Evolutionary conservation across 495 filamentous ascomycete species (phyloP).

Genomic region (Amorphotheca resinae): DNA sequence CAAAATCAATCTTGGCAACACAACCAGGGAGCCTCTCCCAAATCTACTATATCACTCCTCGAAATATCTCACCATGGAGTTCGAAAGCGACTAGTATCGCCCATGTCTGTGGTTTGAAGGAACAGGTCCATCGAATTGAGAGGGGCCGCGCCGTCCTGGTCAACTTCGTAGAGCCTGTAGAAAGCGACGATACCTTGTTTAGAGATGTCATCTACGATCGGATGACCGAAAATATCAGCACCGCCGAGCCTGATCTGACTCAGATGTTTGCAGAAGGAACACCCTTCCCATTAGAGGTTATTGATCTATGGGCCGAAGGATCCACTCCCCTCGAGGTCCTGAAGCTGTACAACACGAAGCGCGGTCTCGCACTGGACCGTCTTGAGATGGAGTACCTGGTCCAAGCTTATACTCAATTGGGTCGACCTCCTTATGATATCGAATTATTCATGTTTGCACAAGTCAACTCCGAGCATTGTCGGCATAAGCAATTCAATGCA

Average conservation of each 20-base stretch:
- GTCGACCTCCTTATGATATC: slow-evolving; percentile 60
- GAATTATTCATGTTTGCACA: slow-evolving; percentile 99
- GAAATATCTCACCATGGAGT: slow-evolving; percentile 94
- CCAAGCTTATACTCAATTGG: slow-evolving; percentile 63
- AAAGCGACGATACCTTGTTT: slow-evolving; percentile 41
- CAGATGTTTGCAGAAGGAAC: slow-evolving; percentile 68
- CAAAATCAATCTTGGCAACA: background rate
- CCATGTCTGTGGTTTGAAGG: slow-evolving; percentile 72
- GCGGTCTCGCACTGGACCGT: slow-evolving; percentile 76
- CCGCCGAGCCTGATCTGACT: slow-evolving; percentile 50
- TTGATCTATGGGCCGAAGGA: slow-evolving; percentile 52
- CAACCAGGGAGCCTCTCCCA: slow-evolving; percentile 11
- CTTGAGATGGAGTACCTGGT: slow-evolving; percentile 91
- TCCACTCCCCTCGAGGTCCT: slow-evolving; percentile 56
- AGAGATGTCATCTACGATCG: slow-evolving; percentile 72
- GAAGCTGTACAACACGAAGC: slow-evolving; percentile 64
- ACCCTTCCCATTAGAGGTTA: slow-evolving; percentile 55
- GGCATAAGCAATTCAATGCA: slow-evolving; percentile 84
- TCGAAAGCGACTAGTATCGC: slow-evolving; percentile 91
- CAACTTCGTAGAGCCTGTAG: slow-evolving; percentile 38
- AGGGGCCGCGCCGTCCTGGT: slow-evolving; percentile 64
- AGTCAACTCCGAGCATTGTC: slow-evolving; percentile 75
- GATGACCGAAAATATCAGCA: slow-evolving; percentile 76
- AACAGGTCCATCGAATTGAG: slow-evolving; percentile 71
- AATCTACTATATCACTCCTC: slow-evolving; percentile 57